Evolutionary conservation across 352 stramenopile genomes (phyloP).

Genomic region (Elongisporangium anandrum): DNA sequence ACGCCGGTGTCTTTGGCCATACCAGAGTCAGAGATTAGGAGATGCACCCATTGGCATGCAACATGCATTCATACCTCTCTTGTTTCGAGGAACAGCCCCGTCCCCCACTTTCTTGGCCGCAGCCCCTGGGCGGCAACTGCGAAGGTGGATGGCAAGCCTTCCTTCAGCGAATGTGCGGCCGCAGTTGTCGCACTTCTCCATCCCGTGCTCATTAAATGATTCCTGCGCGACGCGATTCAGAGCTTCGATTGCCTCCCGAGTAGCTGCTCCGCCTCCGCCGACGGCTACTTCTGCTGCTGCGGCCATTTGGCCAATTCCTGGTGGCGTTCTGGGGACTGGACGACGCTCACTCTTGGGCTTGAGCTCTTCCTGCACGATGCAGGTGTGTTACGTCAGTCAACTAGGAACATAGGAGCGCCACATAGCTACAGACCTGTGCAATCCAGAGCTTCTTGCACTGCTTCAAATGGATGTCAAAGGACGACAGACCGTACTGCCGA

Average conservation of each 20-base stretch:
- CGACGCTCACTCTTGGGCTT: conserved; percentile 62
- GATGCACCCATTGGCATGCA: too few relatives aligned
- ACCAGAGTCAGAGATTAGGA: background rate
- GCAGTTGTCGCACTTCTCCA: conserved; percentile 78
- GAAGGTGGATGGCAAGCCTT: conserved; percentile 61
- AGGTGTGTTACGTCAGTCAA: too few relatives aligned
- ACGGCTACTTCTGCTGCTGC: conserved; percentile 6
- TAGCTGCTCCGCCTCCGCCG: conserved; percentile 18
- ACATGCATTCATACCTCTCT: conserved; percentile 27
- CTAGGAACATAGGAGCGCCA: too few relatives aligned
- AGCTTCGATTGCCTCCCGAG: conserved; percentile 58
- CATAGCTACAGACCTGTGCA: conserved; percentile 28
- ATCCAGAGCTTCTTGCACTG: conserved; percentile 84
- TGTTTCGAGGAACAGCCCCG: conserved; percentile 46
- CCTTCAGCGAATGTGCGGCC: conserved; percentile 72
- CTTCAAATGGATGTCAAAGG: conserved; percentile 82
- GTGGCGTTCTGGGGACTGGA: conserved; percentile 61
- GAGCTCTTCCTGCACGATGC: conserved; percentile 49
- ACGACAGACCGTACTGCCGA: conserved; percentile 72
- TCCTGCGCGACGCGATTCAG: conserved; percentile 63
- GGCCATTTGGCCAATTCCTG: conserved; percentile 25
- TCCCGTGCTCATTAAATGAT: conserved; percentile 65
- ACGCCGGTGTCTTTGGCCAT: conserved; percentile 20
- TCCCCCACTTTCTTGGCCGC: conserved; percentile 42
- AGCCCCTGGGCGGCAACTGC: conserved; percentile 45